phyloP scores from a whole-genome alignment of 176 grass and related monocot genomes.

The Carex myosuroides region DNA sequence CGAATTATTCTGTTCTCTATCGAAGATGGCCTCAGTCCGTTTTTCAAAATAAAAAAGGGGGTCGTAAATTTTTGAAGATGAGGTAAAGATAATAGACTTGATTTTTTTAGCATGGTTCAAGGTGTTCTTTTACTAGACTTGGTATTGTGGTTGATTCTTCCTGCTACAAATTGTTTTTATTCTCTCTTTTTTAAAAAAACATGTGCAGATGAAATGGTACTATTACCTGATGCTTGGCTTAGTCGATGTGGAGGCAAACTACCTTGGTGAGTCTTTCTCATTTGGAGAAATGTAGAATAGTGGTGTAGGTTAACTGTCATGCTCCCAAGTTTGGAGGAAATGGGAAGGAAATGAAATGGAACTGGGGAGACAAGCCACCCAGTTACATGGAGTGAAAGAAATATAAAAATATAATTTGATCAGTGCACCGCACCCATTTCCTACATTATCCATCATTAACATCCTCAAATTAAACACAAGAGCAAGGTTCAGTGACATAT shows the following conservation, averaged over 20 bases:
- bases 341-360: neutral
- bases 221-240: conserved; percentile 50
- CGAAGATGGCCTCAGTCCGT: too few relatives aligned
- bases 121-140: neutral
- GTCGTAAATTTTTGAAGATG: neutral
- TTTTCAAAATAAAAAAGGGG: too few relatives aligned
- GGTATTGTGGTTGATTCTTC: neutral
- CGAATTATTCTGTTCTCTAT: neutral
- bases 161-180: neutral
- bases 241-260: conserved; percentile 67
- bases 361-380: neutral
- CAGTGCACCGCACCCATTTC: neutral
- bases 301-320: conserved; percentile 29
- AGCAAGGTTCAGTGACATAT: neutral
- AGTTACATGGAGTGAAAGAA: neutral
- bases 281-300: conserved; percentile 15
- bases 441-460: neutral
- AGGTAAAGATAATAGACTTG: neutral
- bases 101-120: neutral
- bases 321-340: neutral
- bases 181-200: neutral
- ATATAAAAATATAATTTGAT: neutral
- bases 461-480: neutral
- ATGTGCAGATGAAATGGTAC: conserved; percentile 64
- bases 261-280: conserved; percentile 37